Evolutionary conservation across 2,329 filamentous ascomycete species (phyloP).

Genomic region (Pseudocercospora vitis): DNA sequence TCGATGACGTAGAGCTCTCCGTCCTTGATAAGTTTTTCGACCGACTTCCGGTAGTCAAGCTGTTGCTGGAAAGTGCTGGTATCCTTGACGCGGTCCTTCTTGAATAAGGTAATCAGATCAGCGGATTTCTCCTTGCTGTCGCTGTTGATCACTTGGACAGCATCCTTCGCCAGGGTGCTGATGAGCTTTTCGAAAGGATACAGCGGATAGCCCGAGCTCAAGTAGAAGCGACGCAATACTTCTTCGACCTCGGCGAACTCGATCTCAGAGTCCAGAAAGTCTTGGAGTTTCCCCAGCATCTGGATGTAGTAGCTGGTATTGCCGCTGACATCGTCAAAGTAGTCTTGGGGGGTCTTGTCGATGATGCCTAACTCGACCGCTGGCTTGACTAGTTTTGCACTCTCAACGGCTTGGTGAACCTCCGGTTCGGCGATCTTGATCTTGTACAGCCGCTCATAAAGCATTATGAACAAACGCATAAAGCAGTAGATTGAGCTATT

Average conservation of each 20-base stretch:
- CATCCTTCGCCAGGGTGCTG: conserved; percentile 75
- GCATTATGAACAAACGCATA: conserved; percentile 86
- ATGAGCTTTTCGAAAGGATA: conserved; percentile 92
- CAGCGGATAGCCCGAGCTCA: conserved; percentile 86
- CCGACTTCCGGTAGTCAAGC: conserved; percentile 85
- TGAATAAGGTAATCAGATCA: conserved; percentile 85
- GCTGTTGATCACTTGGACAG: conserved; percentile 75
- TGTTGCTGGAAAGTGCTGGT: conserved; percentile 88
- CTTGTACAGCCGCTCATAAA: conserved; percentile 79
- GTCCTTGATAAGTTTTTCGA: conserved; percentile 90
- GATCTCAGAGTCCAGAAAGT: conserved; percentile 77
- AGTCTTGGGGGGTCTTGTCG: conserved; percentile 71
- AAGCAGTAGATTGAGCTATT: conserved; percentile 93
- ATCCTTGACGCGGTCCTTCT: conserved; percentile 74
- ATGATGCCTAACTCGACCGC: conserved; percentile 81
- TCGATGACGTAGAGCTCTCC: conserved; percentile 86
- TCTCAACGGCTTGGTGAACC: conserved; percentile 71
- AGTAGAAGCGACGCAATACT: conserved; percentile 84
- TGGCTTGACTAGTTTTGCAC: conserved; percentile 73
- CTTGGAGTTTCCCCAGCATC: conserved; percentile 80
- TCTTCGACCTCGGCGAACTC: conserved; percentile 86
- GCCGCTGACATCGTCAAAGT: conserved; percentile 66
- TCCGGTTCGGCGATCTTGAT: conserved; percentile 77
- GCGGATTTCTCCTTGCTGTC: conserved; percentile 92
- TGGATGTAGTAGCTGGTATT: conserved; percentile 79